These are phyloP conservation scores for Aspergillus coremiiformis DNA, from an alignment of 495 filamentous ascomycete genomes.

Conservation along the genomic window DNA sequence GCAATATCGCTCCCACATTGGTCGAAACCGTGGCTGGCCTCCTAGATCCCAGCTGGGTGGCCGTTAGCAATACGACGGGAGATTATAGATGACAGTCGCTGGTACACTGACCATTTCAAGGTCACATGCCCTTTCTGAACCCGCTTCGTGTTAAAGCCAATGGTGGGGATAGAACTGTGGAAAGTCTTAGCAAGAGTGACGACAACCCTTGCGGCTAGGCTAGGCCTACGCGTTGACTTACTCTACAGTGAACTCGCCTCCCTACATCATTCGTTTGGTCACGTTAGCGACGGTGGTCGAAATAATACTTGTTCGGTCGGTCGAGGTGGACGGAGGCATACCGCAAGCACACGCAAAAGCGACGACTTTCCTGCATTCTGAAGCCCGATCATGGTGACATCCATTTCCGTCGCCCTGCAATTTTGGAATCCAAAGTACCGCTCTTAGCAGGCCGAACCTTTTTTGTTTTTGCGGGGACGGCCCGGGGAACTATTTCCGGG, in stretches of 20 bases:
- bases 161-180: constrained; percentile 89
- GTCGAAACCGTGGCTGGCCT: constrained; percentile 91
- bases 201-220: not conserved
- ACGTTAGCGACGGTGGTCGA: constrained; percentile 19
- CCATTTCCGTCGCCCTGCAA: constrained; percentile 93
- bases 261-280: constrained; percentile 44
- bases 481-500: constrained; percentile 22
- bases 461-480: constrained; percentile 33
- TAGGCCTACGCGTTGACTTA: constrained; percentile 48
- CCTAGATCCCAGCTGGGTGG: constrained; percentile 81
- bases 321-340: constrained; percentile 41
- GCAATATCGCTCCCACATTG: constrained; percentile 99
- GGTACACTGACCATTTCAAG: constrained; percentile 69
- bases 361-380: constrained; percentile 99
- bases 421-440: constrained; percentile 14
- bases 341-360: constrained; percentile 84
- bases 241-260: constrained; percentile 98
- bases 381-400: constrained; percentile 98
- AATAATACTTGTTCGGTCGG: not conserved
- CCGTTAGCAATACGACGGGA: constrained; percentile 13
- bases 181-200: constrained; percentile 31
- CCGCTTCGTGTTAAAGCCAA: constrained; percentile 98
- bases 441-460: constrained; percentile 16
- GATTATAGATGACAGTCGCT: not conserved
- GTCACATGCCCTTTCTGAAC: constrained; percentile 98